These are phyloP conservation scores for Cyclaneusma minus DNA, from an alignment of 2,329 filamentous ascomycete species.

Conservation along the genomic window DNA sequence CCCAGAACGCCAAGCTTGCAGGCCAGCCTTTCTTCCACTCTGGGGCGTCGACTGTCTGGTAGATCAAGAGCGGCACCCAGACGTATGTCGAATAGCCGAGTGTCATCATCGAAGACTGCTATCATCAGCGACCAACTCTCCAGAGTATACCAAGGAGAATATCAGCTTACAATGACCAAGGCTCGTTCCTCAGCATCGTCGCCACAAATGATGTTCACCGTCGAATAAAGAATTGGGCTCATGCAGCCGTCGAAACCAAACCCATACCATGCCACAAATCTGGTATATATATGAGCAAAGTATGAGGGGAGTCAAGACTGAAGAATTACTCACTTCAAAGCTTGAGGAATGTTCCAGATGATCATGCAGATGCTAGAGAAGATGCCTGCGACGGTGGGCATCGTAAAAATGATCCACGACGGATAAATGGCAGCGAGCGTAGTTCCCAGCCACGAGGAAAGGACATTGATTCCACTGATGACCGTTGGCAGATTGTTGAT, in stretches of 20 bases:
- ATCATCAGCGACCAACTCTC: no score
- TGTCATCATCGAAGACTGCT: no score
- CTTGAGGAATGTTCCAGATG: slow-evolving; percentile 16
- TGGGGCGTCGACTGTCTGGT: no score
- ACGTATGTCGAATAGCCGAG: no score
- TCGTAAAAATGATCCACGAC: not conserved
- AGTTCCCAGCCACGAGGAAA: not conserved
- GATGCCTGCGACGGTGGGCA: slow-evolving; percentile 3
- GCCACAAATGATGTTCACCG: slow-evolving; percentile 18
- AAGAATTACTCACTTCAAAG: slow-evolving; percentile 17
- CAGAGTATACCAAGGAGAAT: no score
- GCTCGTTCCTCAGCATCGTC: slow-evolving; percentile 19
- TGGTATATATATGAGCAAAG: no score
- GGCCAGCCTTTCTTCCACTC: no score
- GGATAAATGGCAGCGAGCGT: not conserved
- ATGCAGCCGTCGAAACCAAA: slow-evolving; percentile 18
- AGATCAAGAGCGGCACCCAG: no score
- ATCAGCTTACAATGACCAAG: slow-evolving; percentile 17
- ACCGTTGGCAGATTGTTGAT: slow-evolving; percentile 17
- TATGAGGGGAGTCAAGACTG: slow-evolving; percentile 18
- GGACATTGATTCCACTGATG: not conserved
- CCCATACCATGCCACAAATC: no score
- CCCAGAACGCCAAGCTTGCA: no score
- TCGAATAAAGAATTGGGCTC: slow-evolving; percentile 19
- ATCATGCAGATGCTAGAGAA: slow-evolving; percentile 16